These are phyloP conservation scores for Eimeria brunetti DNA, from an alignment of 169 alveolate genomes.

Conservation along the genomic window DNA sequence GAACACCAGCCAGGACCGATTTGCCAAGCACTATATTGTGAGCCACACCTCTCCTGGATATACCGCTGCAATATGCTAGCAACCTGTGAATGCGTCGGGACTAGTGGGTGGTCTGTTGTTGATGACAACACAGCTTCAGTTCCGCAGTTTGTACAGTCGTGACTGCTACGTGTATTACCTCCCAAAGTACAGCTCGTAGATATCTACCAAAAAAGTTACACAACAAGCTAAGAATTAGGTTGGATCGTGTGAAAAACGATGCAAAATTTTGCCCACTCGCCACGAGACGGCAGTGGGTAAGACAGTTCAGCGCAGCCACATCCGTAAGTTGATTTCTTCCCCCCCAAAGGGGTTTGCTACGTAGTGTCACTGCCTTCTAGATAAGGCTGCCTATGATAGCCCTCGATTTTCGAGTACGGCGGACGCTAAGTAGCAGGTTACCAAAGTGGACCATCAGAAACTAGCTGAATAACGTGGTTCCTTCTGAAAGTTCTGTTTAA, in stretches of 20 bases:
- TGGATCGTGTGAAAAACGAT: not conserved
- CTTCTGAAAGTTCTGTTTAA: not conserved
- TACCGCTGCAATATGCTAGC: not conserved
- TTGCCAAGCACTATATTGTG: not conserved
- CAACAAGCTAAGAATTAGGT: not conserved
- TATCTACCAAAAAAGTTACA: not conserved
- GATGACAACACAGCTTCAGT: not conserved
- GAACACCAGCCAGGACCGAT: not conserved
- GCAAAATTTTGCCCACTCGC: not conserved
- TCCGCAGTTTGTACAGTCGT: not conserved
- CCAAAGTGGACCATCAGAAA: not conserved
- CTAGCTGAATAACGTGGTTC: not conserved
- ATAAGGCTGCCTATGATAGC: not conserved
- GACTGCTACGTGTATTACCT: not conserved
- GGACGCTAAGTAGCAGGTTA: not conserved
- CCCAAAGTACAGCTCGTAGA: not conserved
- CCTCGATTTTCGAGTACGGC: too few species aligned
- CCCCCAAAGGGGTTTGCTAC: not conserved
- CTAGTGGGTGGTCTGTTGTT: not conserved
- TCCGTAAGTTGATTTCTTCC: not conserved
- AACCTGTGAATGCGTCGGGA: not conserved
- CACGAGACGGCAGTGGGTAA: not conserved
- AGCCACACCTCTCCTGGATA: not conserved
- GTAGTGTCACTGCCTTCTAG: not conserved
- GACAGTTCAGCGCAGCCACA: constrained; percentile 8